phyloP scores from a whole-genome alignment of 2,329 filamentous ascomycete species.

The Neodidymelliopsis sp. region DNA sequence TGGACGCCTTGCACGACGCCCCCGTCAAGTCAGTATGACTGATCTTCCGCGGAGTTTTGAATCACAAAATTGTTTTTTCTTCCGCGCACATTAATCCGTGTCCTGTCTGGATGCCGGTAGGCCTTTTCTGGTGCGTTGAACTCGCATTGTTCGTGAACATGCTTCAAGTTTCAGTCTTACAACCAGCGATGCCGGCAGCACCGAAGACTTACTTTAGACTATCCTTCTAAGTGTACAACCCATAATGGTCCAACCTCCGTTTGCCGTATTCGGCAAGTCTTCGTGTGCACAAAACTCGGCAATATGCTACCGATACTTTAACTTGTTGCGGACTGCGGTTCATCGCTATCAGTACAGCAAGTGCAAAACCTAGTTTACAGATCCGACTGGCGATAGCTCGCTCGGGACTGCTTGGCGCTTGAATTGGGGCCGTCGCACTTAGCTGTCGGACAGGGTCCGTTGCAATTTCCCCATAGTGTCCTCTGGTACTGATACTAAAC shows the following conservation, averaged over 20 bases:
- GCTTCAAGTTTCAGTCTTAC: background rate
- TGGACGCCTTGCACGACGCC: constrained; percentile 2
- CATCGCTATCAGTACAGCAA: background rate
- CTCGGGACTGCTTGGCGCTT: constrained; percentile 6
- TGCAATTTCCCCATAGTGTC: background rate
- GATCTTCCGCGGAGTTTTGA: background rate
- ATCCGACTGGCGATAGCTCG: constrained; percentile 1
- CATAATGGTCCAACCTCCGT: background rate
- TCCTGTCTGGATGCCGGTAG: background rate
- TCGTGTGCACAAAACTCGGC: background rate
- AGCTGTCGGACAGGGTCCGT: background rate
- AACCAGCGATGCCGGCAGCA: background rate
- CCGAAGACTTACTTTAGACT: background rate
- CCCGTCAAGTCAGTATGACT: constrained; percentile 7
- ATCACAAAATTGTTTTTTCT: constrained; percentile 2
- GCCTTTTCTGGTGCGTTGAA: background rate
- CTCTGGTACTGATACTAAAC: background rate
- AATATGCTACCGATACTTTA: background rate
- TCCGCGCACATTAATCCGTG: background rate
- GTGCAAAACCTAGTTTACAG: background rate
- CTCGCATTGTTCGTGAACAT: background rate
- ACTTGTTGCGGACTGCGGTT: background rate
- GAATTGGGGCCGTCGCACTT: background rate
- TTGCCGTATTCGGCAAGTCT: background rate
- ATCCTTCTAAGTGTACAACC: background rate